Evolutionary conservation across 768 basidiomycete species (phyloP), one percentile per base, ranked within the genome.

Genomic region (Mycena vitilis): DNA sequence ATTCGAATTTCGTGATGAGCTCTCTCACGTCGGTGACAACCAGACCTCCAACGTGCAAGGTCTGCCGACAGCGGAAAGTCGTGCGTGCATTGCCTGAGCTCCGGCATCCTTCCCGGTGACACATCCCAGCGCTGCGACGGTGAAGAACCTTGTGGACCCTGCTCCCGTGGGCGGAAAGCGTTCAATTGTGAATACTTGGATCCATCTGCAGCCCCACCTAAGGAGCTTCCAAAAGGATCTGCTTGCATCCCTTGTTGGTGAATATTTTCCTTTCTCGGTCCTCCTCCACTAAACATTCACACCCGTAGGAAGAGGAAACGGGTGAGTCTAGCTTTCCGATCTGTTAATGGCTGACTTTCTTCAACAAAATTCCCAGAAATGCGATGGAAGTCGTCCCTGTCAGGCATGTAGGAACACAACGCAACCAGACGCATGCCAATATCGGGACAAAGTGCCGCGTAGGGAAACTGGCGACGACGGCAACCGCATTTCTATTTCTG

Each of bases 101-200:
- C 30, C 30, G 30, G 5, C 30, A 30, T 30, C 5, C 30, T 5
- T 2, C 30, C 30, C 5, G 30, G 30, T 30, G 30, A 30, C 30
- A 30, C 30, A 30, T 30, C 5, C 5, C n/a, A 68, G 66, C 66
- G 66, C 9, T 68, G 66, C 47, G 59, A 67, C 36, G 66, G 66
- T 37, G n/a, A 25, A 37, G 63, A 37, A 2, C 66, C 66, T 1
- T 68, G 66, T 37, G 30, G 36, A 4, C 38, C 60, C 4, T 68
- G 66, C 40, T 45, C 52, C 12, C 60, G 60, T 13, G 34, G 59
- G 25, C 66, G 60, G 12, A 58, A 61, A 38, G 5, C 37, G 7
- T 18, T 55, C 7, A 44, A 30, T 30, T 68, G 66, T 34, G 53
- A 56, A 23, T 68, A 68, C 22, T 3, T 55, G 10, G 53, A 37